Percentiles rank a stretch among this genome's conserved stretches.
phyloP scores from a whole-genome alignment of 2,329 filamentous ascomycete genomes.

The Elsinoe necatrix region DNA sequence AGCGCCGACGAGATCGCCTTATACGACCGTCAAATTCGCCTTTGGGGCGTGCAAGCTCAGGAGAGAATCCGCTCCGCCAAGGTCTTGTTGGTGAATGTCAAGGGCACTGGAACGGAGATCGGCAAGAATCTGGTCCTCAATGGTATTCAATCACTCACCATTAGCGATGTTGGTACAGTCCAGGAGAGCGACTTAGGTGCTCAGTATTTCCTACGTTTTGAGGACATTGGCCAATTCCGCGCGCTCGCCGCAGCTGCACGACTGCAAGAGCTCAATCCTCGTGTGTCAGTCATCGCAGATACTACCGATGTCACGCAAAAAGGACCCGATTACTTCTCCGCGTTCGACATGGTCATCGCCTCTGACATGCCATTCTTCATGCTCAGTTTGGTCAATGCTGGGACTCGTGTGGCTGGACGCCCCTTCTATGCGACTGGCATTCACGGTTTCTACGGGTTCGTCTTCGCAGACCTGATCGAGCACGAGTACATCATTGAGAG shows the following conservation, averaged over 20 bases:
- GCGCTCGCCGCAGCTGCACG: slow-evolving; percentile 71
- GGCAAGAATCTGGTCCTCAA: slow-evolving; percentile 96
- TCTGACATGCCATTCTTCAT: slow-evolving; percentile 74
- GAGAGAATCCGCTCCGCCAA: slow-evolving; percentile 76
- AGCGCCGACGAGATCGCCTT: slow-evolving; percentile 82
- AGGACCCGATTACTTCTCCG: slow-evolving; percentile 63
- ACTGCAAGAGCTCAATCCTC: slow-evolving; percentile 79
- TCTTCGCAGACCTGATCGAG: slow-evolving; percentile 85
- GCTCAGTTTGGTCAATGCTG: slow-evolving; percentile 73
- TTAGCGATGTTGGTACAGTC: slow-evolving; percentile 69
- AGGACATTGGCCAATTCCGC: slow-evolving; percentile 68
- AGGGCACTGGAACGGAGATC: slow-evolving; percentile 83
- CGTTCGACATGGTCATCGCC: slow-evolving; percentile 79
- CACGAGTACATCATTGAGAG: slow-evolving; percentile 88
- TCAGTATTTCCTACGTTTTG: slow-evolving; percentile 64
- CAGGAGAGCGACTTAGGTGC: slow-evolving; percentile 66
- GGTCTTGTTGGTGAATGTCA: slow-evolving; percentile 80
- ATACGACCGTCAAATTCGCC: slow-evolving; percentile 92
- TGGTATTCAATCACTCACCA: slow-evolving; percentile 80
- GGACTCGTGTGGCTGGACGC: slow-evolving; percentile 65
- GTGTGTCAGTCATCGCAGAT: slow-evolving; percentile 66
- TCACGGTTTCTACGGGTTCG: slow-evolving; percentile 88
- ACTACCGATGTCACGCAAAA: slow-evolving; percentile 59
- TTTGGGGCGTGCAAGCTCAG: slow-evolving; percentile 95
- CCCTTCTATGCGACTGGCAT: slow-evolving; percentile 84